Conservation (phyloP, 2,329 filamentous ascomycete genomes). For the Elsinoe batatas region DNA sequence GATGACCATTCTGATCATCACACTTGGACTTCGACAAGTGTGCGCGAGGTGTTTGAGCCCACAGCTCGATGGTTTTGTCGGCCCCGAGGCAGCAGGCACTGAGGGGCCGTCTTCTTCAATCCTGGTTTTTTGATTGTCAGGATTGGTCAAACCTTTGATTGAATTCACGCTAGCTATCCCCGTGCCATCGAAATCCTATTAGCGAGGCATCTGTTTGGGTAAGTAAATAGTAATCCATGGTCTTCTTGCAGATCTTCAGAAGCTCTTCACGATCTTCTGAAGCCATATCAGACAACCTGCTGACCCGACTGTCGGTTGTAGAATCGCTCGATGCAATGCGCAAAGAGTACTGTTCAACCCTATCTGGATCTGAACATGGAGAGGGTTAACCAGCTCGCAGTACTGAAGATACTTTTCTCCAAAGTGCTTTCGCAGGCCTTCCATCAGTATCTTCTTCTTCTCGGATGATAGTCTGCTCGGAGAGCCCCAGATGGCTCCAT, state of each 20-base stretch:
- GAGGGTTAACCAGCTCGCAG: conserved; percentile 14
- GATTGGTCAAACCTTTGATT: too few species aligned
- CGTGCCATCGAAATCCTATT: conserved; percentile 11
- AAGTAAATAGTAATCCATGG: conserved; percentile 12
- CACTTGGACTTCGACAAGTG: too few species aligned
- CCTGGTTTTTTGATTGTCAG: too few species aligned
- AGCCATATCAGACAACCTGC: background rate
- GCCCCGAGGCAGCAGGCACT: too few species aligned
- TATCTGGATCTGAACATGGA: conserved; percentile 13
- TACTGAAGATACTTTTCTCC: conserved; percentile 13
- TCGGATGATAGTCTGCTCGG: background rate
- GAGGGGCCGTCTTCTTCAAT: too few species aligned
- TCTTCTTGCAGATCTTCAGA: background rate
- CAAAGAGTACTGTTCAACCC: conserved; percentile 4
- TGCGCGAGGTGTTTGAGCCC: too few species aligned
- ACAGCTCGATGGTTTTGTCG: too few species aligned
- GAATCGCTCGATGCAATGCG: conserved; percentile 10
- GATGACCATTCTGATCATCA: too few species aligned
- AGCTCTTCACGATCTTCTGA: conserved; percentile 1
- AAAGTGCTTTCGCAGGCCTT: conserved; percentile 9
- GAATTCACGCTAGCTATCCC: too few species aligned
- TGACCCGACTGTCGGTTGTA: conserved; percentile 5
- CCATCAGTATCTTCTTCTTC: background rate
- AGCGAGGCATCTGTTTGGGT: conserved; percentile 1
- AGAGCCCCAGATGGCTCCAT: conserved; percentile 10